Base-by-base conservation (phyloP, 2,329 filamentous ascomycete genomes). In the Arachnomyces sp. region DNA sequence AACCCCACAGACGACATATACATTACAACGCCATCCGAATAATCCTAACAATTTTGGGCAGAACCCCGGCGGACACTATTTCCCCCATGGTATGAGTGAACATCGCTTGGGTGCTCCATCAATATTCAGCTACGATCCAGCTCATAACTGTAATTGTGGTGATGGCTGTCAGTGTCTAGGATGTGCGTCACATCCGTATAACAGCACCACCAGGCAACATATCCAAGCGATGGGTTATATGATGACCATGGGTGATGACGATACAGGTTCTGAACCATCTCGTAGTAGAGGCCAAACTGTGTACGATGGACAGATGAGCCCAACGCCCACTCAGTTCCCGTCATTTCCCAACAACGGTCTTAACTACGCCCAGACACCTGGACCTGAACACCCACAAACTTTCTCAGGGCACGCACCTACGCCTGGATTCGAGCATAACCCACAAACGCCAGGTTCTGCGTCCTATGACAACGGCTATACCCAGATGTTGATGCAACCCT, bases 121-220 rank as follows among this genome's bases (percentile, higher is more conserved):
- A 36, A 39, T 43, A 14, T 38, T 48, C 8, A 36, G 35, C 4
- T 42, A 44, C 7, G 52, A 58, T 13, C 39, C 52, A n/a, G 52
- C 47, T 9, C 56, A 63, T 45, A 55, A 58, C 7, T 70, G 67
- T 43, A 54, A 52, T 31, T 70, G 67, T 44, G 67, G 67, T 15
- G 61, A 68, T 36, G 56, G 55, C 5, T 71, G 67, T 40, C 59
- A 68, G 45, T 71, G 67, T 46, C 46, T 70, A 20, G 67, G 64
- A 12, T 71, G 67, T 49, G 60, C 63, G 12, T 54, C 60, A 29
- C 67, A 71, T 48, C 67, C 67, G 2, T 70, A 62, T 46, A 71
- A 71, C 44, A 58, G 58, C 18, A 65, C 64, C 8, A 70, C 67
- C 2, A 55, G 60, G 38, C 59, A 67, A 36, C 62, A 65, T 44